phyloP scores from a whole-genome alignment of 495 filamentous ascomycete genomes.

The Penicillium riverlandense region DNA sequence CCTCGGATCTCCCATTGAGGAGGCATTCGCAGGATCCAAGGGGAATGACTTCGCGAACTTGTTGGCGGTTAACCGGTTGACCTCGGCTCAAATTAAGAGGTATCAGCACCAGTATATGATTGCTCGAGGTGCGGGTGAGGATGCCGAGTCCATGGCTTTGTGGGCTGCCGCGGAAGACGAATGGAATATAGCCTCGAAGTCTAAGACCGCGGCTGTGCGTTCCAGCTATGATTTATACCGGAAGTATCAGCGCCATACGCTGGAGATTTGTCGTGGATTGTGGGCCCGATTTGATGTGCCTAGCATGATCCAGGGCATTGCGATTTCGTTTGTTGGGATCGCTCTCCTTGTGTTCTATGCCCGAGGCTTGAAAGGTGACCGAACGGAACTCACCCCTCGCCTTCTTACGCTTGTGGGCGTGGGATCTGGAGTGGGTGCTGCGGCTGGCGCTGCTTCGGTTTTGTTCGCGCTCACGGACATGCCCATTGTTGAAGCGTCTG shows the following conservation, averaged over 20 bases:
- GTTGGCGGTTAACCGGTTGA: slow-evolving; percentile 63
- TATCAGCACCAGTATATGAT: slow-evolving; percentile 67
- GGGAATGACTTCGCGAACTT: slow-evolving; percentile 69
- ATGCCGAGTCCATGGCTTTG: slow-evolving; percentile 46
- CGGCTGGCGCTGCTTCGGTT: slow-evolving; percentile 18
- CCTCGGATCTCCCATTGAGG: slow-evolving; percentile 88
- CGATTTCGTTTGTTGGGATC: slow-evolving; percentile 60
- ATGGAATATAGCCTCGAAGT: slow-evolving; percentile 35
- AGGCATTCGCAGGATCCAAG: slow-evolving; percentile 70
- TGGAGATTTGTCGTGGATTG: slow-evolving; percentile 72
- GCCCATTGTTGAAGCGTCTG: slow-evolving; percentile 20
- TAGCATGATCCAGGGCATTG: slow-evolving; percentile 75
- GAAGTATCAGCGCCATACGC: slow-evolving; percentile 67
- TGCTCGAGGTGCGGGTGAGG: slow-evolving; percentile 56
- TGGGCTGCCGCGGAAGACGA: slow-evolving; percentile 48
- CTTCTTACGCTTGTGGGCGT: slow-evolving; percentile 39
- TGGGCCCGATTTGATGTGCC: slow-evolving; percentile 88
- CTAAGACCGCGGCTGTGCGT: slow-evolving; percentile 24
- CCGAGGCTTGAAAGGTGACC: slow-evolving; percentile 45
- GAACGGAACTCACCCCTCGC: slow-evolving; percentile 42
- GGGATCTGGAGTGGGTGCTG: slow-evolving; percentile 34
- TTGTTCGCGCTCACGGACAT: slow-evolving; percentile 18
- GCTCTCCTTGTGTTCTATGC: slow-evolving; percentile 64
- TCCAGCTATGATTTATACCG: slow-evolving; percentile 54
- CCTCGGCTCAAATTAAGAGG: slow-evolving; percentile 79